These are phyloP conservation scores for Candida endomychidarum DNA, from an alignment of 805 yeast species.

Conservation along the genomic window DNA sequence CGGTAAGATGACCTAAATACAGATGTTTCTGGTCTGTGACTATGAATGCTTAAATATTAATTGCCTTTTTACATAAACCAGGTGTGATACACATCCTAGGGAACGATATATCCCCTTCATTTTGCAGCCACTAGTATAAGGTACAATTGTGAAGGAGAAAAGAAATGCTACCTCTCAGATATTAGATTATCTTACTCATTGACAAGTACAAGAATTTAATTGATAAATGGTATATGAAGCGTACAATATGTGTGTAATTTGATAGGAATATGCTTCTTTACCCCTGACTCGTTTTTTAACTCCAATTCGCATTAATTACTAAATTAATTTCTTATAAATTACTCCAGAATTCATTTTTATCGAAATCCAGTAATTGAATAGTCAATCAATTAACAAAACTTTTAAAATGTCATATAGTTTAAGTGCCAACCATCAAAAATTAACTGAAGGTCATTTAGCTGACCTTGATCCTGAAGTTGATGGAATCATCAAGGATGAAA, in stretches of 20 bases:
- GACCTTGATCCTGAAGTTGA: conserved; percentile 85
- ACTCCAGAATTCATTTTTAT: neutral
- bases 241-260: too few species aligned
- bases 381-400: neutral
- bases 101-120: neutral
- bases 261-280: too few species aligned
- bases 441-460: conserved; percentile 61
- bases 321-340: conserved; percentile 5
- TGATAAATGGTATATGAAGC: too few species aligned
- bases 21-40: too few species aligned
- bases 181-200: too few species aligned
- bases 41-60: too few species aligned
- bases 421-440: conserved; percentile 47
- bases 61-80: too few species aligned
- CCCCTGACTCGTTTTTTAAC: conserved; percentile 2
- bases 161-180: too few species aligned
- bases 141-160: too few species aligned
- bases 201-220: too few species aligned
- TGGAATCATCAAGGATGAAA: conserved; percentile 72
- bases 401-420: conserved; percentile 45
- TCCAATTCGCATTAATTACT: conserved; percentile 1
- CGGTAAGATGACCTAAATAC: too few species aligned
- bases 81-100: too few species aligned
- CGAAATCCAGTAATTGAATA: neutral
- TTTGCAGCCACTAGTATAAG: neutral